These are phyloP conservation scores for Colletotrichum neosansevieriae DNA, from an alignment of 2,329 filamentous ascomycete genomes.

Conservation along the genomic window DNA sequence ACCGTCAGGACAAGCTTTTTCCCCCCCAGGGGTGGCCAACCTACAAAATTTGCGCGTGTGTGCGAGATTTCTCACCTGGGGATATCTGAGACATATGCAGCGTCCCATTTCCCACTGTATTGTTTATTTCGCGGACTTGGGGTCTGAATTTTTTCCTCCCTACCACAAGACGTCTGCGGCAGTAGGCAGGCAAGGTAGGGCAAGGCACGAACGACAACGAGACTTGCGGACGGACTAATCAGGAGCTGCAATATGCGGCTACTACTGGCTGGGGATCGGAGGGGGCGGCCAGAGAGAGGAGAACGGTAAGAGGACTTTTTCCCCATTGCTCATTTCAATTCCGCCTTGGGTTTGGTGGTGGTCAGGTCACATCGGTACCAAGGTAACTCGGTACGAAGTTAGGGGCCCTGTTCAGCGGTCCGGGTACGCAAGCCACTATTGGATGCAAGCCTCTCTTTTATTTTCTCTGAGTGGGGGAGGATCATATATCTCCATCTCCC, in stretches of 20 bases:
- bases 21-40: neutral
- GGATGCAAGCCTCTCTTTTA: neutral
- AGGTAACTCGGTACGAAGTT: neutral
- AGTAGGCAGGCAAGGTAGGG: neutral
- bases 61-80: constrained; percentile 4
- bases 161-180: neutral
- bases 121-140: neutral
- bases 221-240: neutral
- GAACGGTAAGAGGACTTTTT: neutral
- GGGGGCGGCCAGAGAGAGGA: neutral
- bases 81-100: constrained; percentile 23
- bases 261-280: neutral
- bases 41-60: neutral
- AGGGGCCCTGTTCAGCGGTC: constrained; percentile 5
- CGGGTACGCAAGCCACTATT: constrained; percentile 9
- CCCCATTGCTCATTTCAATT: constrained; percentile 13
- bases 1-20: constrained; percentile 3
- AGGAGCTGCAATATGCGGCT: neutral
- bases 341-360: neutral
- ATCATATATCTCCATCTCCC: neutral
- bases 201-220: neutral
- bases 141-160: neutral
- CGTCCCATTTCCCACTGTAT: neutral
- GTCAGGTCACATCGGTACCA: neutral
- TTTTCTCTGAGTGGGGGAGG: neutral